These are phyloP conservation scores for Onygenales sp. DNA, from an alignment of 2,329 filamentous ascomycete species.

Conservation along the genomic window DNA sequence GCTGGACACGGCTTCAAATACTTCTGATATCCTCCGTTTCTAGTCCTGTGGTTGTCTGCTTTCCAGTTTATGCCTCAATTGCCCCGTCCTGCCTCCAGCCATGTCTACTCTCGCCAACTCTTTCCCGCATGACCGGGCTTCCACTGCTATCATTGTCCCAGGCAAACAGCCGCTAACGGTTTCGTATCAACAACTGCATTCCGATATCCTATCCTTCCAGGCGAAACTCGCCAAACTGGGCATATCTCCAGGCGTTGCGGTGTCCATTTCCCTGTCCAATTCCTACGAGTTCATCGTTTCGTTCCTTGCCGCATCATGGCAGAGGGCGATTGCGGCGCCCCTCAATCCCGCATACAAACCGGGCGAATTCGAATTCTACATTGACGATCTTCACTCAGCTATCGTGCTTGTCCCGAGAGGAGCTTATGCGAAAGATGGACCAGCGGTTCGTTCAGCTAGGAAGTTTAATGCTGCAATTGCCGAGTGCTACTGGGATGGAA, in stretches of 20 bases:
- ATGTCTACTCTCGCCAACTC: constrained; percentile 51
- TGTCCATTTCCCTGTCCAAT: constrained; percentile 76
- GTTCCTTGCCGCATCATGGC: constrained; percentile 78
- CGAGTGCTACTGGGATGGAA: constrained; percentile 70
- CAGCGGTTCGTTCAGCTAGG: constrained; percentile 65
- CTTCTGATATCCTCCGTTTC: too few species aligned
- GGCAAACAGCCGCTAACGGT: constrained; percentile 54
- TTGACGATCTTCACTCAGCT: constrained; percentile 73
- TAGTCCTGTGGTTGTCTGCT: too few species aligned
- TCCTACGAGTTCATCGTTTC: constrained; percentile 82
- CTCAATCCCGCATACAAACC: constrained; percentile 84
- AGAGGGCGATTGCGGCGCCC: constrained; percentile 75
- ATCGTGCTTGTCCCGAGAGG: constrained; percentile 67
- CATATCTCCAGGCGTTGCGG: constrained; percentile 57
- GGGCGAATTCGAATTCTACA: constrained; percentile 85
- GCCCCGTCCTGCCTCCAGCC: constrained; percentile 9
- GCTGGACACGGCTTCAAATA: too few species aligned
- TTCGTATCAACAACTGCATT: constrained; percentile 57
- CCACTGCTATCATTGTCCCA: constrained; percentile 64
- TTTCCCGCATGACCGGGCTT: constrained; percentile 42
- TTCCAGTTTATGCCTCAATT: background rate
- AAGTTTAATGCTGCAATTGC: constrained; percentile 78
- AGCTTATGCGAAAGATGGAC: constrained; percentile 54
- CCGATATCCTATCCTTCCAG: constrained; percentile 63
- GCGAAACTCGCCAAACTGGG: constrained; percentile 66